Evolutionary conservation across 768 basidiomycete species (phyloP).

Genomic region (Steccherinum ochraceum): DNA sequence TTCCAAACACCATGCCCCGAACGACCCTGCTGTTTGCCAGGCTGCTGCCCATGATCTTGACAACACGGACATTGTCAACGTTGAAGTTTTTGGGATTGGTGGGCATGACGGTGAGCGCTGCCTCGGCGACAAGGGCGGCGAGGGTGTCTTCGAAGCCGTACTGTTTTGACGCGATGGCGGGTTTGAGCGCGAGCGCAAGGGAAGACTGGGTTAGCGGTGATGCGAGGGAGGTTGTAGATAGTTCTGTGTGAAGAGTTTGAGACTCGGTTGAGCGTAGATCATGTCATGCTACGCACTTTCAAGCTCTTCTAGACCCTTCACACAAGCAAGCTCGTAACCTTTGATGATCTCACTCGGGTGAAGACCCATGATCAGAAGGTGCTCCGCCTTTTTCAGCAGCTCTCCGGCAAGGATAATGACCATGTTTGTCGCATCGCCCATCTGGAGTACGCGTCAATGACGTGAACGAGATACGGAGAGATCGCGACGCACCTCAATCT

Average conservation of each 20-base stretch:
- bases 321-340: conserved; percentile 89
- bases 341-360: conserved; percentile 95
- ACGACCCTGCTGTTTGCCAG: conserved; percentile 83
- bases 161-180: conserved; percentile 95
- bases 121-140: conserved; percentile 83
- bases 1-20: conserved; percentile 96
- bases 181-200: conserved; percentile 73
- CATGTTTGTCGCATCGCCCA: conserved; percentile 96
- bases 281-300: conserved; percentile 75
- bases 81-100: conserved; percentile 87
- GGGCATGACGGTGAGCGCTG: conserved; percentile 90
- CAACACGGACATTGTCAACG: conserved; percentile 96
- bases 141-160: conserved; percentile 89
- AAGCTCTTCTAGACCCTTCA: conserved; percentile 80
- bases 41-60: conserved; percentile 96
- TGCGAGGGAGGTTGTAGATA: conserved; percentile 65
- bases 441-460: conserved; percentile 30
- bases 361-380: conserved; percentile 90
- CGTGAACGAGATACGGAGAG: background rate
- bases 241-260: conserved; percentile 35
- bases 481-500: conserved; percentile 66
- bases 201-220: conserved; percentile 64
- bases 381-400: conserved; percentile 88
- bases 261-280: background rate
- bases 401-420: conserved; percentile 95